A percentile compares a stretch with the other conserved stretches of the same genome.
phyloP scores from a whole-genome alignment of 2,329 filamentous ascomycete genomes.

The Graphilbum ipis-grandicollis region DNA sequence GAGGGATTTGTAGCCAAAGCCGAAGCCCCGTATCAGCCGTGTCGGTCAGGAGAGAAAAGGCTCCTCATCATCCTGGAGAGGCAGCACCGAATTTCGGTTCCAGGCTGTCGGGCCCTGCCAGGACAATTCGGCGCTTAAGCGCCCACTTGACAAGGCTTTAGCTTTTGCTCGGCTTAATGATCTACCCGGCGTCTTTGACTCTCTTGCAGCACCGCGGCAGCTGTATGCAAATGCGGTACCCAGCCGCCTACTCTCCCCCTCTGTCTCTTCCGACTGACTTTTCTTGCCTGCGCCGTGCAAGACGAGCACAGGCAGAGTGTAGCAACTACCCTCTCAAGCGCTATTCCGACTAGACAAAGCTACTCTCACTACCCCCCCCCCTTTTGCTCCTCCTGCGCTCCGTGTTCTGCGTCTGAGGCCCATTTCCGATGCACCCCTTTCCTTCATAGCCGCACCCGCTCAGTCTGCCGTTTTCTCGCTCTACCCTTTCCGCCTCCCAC shows the following conservation, averaged over 20 bases:
- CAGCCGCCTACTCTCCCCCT: background rate
- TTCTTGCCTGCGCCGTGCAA: background rate
- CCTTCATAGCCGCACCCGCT: no score
- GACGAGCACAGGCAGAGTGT: background rate
- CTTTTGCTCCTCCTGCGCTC: background rate
- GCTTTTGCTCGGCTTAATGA: conserved; percentile 6
- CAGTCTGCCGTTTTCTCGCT: no score
- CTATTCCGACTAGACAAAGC: no score
- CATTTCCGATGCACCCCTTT: no score
- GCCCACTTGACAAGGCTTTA: conserved; percentile 1
- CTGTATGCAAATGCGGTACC: no score
- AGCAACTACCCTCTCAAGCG: no score
- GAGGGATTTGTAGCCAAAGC: no score
- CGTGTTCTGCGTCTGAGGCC: background rate
- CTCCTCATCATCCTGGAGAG: background rate
- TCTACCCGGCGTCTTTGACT: conserved; percentile 2
- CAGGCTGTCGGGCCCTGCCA: conserved; percentile 6
- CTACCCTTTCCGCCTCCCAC: background rate
- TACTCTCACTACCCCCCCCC: no score
- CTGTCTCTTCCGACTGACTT: background rate
- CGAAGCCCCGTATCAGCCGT: no score
- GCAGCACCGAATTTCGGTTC: conserved; percentile 6
- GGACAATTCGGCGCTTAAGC: conserved; percentile 8
- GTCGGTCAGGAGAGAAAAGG: background rate
- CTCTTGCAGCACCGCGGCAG: no score